Evolutionary conservation across 768 basidiomycete species (phyloP).

Genomic region (Leccinellum luteum): DNA sequence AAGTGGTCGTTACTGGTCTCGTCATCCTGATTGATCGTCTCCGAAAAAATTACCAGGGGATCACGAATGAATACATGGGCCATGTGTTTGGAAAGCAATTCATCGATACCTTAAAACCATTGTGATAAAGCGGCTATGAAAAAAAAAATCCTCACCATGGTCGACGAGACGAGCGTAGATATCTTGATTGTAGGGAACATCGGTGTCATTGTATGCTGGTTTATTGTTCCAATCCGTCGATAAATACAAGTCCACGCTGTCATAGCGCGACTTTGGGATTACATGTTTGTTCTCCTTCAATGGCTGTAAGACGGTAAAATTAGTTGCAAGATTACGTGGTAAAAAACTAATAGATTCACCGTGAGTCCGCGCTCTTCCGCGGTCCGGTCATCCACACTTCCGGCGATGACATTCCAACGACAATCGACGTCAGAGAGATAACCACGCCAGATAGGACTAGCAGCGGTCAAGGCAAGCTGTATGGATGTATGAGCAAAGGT

Average conservation of each 20-base stretch:
- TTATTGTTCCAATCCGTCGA: slow-evolving; percentile 84
- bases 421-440: slow-evolving; percentile 96
- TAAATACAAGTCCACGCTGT: slow-evolving; percentile 92
- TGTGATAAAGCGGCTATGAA: background rate
- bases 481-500: slow-evolving; percentile 2
- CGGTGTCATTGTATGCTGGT: slow-evolving; percentile 91
- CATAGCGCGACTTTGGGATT: slow-evolving; percentile 97
- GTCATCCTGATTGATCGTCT: slow-evolving; percentile 93
- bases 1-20: slow-evolving; percentile 88
- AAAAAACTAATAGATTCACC: slow-evolving; percentile 47
- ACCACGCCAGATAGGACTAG: slow-evolving; percentile 93
- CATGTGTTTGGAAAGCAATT: slow-evolving; percentile 84
- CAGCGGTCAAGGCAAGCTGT: slow-evolving; percentile 90
- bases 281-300: slow-evolving; percentile 67
- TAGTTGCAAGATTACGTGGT: slow-evolving; percentile 2
- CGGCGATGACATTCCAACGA: slow-evolving; percentile 98
- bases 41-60: slow-evolving; percentile 92
- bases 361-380: slow-evolving; percentile 84
- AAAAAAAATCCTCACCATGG: slow-evolving; percentile 53
- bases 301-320: slow-evolving; percentile 48
- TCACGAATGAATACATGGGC: slow-evolving; percentile 97
- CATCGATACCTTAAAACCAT: slow-evolving; percentile 67
- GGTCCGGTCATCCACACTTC: slow-evolving; percentile 97
- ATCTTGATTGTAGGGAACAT: slow-evolving; percentile 71
- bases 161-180: slow-evolving; percentile 71